Base-by-base conservation (phyloP, 495 filamentous ascomycete genomes). In the Penicillium canariense region DNA sequence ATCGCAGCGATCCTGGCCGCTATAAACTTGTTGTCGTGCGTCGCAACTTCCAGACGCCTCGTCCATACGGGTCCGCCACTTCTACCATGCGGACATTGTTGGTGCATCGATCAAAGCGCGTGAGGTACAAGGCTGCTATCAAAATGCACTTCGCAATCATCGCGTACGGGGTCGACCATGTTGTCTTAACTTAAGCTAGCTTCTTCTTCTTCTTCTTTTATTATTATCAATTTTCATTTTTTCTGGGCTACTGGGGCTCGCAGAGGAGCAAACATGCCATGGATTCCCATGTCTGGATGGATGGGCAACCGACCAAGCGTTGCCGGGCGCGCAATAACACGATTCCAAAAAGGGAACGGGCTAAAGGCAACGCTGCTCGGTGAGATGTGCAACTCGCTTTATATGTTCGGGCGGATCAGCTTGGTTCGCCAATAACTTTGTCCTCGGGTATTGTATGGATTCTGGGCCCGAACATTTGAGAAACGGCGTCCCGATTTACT, bases 61-160 rank as follows among this genome's bases (percentile, higher is more conserved):
- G 43, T 4, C 2, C 54, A 60, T 38, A 8, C 36, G 10, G 66
- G 58, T 2, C 58, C 61, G 7, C 58, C 59, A 1, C 34, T 71
- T n/a, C n/a, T 40, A 74, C 68, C 0, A 63, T 74, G 46, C 52
- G 62, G n/a, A 68, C 67, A 7, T 45, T 80, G 0, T 55, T 77
- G 10, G 40, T 46, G 70, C 68, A 7, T 34, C 72, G 36, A 72
- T 77, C 52, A 79, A 79, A 54, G 69, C 74, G 1, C 77, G 78
- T 45, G 76, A 80, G 50, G 73, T 80, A 36, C 76, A 80, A 38
- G 77, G 76, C n/a, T 59, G 47, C 36, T 68, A 72, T 38, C 74
- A 71, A n/a, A 15, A 58, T 72, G 3, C 32, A 48, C 2, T 78
- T 78, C 30, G 57, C 73, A 5, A 73, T 77, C 50, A 78, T 79